Percentiles rank a stretch among this genome's conserved stretches.
Conservation (phyloP, 306 rosid genomes). For the Sechiopsis laciniata region DNA sequence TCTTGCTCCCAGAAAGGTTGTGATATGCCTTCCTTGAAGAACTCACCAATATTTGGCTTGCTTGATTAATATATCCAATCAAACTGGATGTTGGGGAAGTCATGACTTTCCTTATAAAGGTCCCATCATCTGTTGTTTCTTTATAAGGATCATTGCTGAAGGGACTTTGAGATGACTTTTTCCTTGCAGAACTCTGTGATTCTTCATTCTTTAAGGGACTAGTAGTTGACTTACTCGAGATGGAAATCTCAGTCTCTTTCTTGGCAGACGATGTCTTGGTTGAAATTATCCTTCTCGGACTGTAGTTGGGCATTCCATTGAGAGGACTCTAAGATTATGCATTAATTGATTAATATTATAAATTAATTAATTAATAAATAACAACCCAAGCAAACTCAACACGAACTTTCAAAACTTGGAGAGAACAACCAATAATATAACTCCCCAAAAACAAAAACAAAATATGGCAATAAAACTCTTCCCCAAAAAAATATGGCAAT, state of each 20-base stretch:
- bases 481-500: too few species aligned
- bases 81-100: slow-evolving; percentile 30
- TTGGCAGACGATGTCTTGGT: slow-evolving; percentile 23
- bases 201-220: slow-evolving; percentile 28
- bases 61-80: slow-evolving; percentile 25
- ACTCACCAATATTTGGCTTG: slow-evolving; percentile 30
- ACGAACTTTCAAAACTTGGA: slow-evolving; percentile 22
- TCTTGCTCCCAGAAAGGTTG: slow-evolving; percentile 47
- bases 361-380: neutral
- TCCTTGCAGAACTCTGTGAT: slow-evolving; percentile 27
- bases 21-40: slow-evolving; percentile 33
- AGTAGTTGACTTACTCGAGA: slow-evolving; percentile 25
- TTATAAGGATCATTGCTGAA: slow-evolving; percentile 27
- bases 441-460: too few species aligned
- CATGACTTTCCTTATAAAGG: neutral
- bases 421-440: slow-evolving; percentile 6
- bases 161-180: slow-evolving; percentile 32
- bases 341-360: neutral
- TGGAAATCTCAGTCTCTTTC: slow-evolving; percentile 18
- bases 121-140: slow-evolving; percentile 22
- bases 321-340: slow-evolving; percentile 27
- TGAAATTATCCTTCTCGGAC: slow-evolving; percentile 33
- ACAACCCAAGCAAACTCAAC: slow-evolving; percentile 23
- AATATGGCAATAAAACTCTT: neutral
- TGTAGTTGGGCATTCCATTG: slow-evolving; percentile 25